Conservation (phyloP, 495 filamentous ascomycete genomes). For the Trichoderma gamsii region DNA sequence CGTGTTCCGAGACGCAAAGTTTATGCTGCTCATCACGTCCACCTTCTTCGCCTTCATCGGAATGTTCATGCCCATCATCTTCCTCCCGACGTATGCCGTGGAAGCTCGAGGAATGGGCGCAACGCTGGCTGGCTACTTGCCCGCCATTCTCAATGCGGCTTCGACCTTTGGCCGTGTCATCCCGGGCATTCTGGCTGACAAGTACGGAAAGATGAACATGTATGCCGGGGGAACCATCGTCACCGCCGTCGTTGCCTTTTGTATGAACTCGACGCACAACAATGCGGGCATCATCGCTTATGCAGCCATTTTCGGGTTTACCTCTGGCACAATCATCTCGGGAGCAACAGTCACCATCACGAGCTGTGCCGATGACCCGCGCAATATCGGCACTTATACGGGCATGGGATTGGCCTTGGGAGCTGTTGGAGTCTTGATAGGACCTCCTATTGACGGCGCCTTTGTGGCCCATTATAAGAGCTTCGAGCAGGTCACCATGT, state of each 20-base stretch:
- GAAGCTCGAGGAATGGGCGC: constrained; percentile 36
- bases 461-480: constrained; percentile 37
- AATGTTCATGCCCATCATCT: constrained; percentile 53
- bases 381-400: constrained; percentile 49
- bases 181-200: constrained; percentile 49
- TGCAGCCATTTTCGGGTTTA: constrained; percentile 32
- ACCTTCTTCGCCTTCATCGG: constrained; percentile 46
- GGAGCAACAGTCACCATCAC: constrained; percentile 39
- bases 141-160: constrained; percentile 47
- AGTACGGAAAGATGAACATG: constrained; percentile 47
- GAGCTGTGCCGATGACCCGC: constrained; percentile 33
- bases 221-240: constrained; percentile 29
- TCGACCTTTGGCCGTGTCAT: constrained; percentile 54
- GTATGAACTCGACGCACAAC: constrained; percentile 31
- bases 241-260: constrained; percentile 39
- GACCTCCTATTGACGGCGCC: constrained; percentile 48
- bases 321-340: constrained; percentile 43
- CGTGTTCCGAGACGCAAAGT: constrained; percentile 36
- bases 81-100: constrained; percentile 48
- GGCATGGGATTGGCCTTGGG: constrained; percentile 46
- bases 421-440: constrained; percentile 41
- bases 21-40: constrained; percentile 33
- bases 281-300: constrained; percentile 39
- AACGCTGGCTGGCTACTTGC: constrained; percentile 41
- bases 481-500: constrained; percentile 38